A percentile compares a stretch with the other conserved stretches of the same genome.
phyloP scores from a whole-genome alignment of 495 filamentous ascomycete species.

The Penicillium simplicissimum region DNA sequence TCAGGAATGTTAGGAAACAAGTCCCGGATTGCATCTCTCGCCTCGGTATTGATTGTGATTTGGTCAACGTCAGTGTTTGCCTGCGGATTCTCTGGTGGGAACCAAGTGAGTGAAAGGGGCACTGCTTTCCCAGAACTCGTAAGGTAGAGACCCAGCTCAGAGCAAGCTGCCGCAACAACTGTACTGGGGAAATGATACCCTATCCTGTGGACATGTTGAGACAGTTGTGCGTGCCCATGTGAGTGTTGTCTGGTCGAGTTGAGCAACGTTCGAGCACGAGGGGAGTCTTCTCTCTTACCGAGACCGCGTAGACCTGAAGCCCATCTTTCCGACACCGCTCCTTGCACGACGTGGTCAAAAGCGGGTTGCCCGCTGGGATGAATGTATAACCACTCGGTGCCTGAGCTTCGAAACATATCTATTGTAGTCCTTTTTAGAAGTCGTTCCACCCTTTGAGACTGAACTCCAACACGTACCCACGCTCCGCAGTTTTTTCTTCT shows the following conservation, averaged over 20 bases:
- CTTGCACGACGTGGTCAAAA: constrained; percentile 74
- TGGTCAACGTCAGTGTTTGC: constrained; percentile 47
- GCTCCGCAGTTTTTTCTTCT: constrained; percentile 60
- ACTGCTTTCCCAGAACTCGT: constrained; percentile 46
- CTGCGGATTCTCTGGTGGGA: constrained; percentile 12
- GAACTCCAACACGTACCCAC: constrained; percentile 47
- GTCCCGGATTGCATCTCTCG: constrained; percentile 72
- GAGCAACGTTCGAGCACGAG: constrained; percentile 12
- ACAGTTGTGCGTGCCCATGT: constrained; percentile 52
- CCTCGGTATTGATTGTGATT: constrained; percentile 68
- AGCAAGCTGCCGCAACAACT: constrained; percentile 57
- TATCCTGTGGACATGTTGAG: constrained; percentile 70
- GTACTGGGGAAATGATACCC: constrained; percentile 74
- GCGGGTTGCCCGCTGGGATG: constrained; percentile 78
- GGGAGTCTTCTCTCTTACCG: constrained; percentile 49
- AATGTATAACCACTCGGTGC: constrained; percentile 81
- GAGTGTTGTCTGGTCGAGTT: constrained; percentile 42
- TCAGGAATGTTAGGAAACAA: constrained; percentile 85
- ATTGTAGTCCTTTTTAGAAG: constrained; percentile 24
- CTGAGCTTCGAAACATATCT: constrained; percentile 53
- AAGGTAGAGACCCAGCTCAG: constrained; percentile 44
- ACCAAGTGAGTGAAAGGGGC: constrained; percentile 31
- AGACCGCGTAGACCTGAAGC: constrained; percentile 73
- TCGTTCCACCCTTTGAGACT: constrained; percentile 6
- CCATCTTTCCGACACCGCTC: constrained; percentile 70